phyloP scores from a whole-genome alignment of 73 alveolate genomes.

The Stentor coeruleus region DNA sequence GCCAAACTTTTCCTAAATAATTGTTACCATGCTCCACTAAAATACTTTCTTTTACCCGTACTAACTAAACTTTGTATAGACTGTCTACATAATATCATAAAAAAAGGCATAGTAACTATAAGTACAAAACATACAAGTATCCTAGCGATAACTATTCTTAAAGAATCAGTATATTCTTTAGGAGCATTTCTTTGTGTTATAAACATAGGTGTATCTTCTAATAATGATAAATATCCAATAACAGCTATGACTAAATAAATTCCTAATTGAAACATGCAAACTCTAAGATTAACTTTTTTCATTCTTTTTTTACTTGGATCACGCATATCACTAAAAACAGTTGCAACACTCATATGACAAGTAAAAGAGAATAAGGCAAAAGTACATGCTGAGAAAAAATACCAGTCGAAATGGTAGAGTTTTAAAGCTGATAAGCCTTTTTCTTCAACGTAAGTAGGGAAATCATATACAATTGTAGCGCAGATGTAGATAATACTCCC shows the following conservation, averaged over 20 bases:
- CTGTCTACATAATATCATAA: background rate
- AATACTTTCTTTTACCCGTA: background rate
- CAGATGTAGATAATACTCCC: slow-evolving; percentile 10
- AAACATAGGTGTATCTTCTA: slow-evolving; percentile 23
- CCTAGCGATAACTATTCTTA: background rate
- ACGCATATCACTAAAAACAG: slow-evolving; percentile 6
- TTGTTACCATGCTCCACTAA: background rate
- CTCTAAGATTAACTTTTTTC: background rate
- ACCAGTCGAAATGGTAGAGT: background rate
- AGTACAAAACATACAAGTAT: background rate
- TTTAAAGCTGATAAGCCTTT: background rate
- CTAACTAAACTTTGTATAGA: background rate
- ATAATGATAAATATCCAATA: background rate
- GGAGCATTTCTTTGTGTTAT: slow-evolving; percentile 17
- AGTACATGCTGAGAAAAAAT: slow-evolving; percentile 12
- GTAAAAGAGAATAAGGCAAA: background rate
- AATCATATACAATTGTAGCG: background rate
- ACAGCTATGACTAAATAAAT: background rate
- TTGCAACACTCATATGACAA: slow-evolving; percentile 24
- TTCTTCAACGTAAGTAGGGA: background rate
- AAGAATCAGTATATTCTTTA: background rate
- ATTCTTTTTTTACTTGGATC: background rate
- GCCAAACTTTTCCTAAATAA: background rate
- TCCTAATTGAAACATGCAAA: background rate
- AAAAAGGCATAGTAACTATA: background rate